A percentile compares a stretch with the other conserved stretches of the same genome.
These are phyloP conservation scores for Jatropha multifida DNA, from an alignment of 441 rosid species.

Conservation along the genomic window DNA sequence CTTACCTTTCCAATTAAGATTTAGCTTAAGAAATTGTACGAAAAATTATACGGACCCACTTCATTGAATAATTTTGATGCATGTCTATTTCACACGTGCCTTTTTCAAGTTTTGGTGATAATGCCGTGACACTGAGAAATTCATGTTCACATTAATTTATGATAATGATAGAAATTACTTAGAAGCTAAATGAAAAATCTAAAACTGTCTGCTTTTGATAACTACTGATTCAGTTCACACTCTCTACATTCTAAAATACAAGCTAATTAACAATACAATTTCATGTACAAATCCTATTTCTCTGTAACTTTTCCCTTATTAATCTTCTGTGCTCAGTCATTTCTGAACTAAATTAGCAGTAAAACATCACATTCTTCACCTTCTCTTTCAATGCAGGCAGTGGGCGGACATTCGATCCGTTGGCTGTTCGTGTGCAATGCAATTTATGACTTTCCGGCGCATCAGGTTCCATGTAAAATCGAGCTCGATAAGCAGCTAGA, in stretches of 20 bases:
- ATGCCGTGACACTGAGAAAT: neutral
- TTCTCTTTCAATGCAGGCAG: conserved; percentile 96
- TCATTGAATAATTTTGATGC: neutral
- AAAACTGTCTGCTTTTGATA: neutral
- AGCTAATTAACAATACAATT: neutral
- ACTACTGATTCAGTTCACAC: neutral
- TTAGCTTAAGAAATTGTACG: neutral
- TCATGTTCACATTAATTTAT: neutral
- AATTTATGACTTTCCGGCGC: conserved; percentile 48
- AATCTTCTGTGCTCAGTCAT: conserved; percentile 45
- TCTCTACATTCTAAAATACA: neutral
- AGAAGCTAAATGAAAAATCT: too few species aligned
- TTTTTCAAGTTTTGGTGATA: too few species aligned
- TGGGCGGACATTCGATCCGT: conserved; percentile 53
- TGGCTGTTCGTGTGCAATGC: conserved; percentile 38
- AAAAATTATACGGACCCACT: neutral
- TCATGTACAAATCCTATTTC: neutral
- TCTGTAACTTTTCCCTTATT: neutral
- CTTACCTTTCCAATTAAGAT: neutral
- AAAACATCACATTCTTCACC: conserved; percentile 97
- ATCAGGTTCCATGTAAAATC: conserved; percentile 96
- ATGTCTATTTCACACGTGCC: neutral
- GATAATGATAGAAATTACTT: too few species aligned
- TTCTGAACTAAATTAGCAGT: conserved; percentile 48
- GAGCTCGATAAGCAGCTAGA: conserved; percentile 94